Evolutionary conservation across 1,139 yeast genomes (phyloP), one percentile per base, ranked within the genome.

Genomic region (Spencermartinsiella ligniputridi): DNA sequence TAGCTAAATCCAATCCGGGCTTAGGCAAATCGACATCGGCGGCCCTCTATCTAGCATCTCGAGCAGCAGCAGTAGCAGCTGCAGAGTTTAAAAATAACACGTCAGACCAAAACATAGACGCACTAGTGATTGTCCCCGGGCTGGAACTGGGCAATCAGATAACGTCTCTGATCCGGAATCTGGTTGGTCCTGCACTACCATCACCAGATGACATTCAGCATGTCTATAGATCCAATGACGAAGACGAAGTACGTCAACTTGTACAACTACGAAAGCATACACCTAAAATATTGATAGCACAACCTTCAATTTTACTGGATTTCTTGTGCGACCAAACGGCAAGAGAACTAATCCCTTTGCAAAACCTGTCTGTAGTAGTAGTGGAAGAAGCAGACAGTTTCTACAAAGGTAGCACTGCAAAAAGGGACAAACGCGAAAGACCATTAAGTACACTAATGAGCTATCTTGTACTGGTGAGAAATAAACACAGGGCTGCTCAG

Each of bases 241-340:
- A 11, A 25, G 45, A 15, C 37, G 43, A n/a, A 35, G 43, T 20
- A 36, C 34, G 17, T 24, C 36, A 11, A 11, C 16, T 2, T 13
- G n/a, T 33, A 12, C 27, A 13, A 13, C 21, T 2, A 25, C 25
- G 6, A 37, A 30, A 16, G 13, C 18, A 3, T 37, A 38, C 17
- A 35, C 37, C 21, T 20, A 34, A 37, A 27, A 71, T 87, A 1
- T 65, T 88, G 1, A 82, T 88, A 9, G 90, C 92, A 0, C 88
- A 96, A 0, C 96, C 97, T 0, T 94, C 95, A 0, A 67, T 96
- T 53, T 71, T 87, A 34, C 83, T 88, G 41, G 97, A 88, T 62
- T 66, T 86, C 27, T 63, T 87, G n/a, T 45, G 55, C 11, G 44
- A 54, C n/a, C 43, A 51, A 1, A 45, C 42, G 2, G 24, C 25